These are phyloP conservation scores for Stemphylium beticola DNA, from an alignment of 2,329 filamentous ascomycete genomes.

Conservation along the genomic window DNA sequence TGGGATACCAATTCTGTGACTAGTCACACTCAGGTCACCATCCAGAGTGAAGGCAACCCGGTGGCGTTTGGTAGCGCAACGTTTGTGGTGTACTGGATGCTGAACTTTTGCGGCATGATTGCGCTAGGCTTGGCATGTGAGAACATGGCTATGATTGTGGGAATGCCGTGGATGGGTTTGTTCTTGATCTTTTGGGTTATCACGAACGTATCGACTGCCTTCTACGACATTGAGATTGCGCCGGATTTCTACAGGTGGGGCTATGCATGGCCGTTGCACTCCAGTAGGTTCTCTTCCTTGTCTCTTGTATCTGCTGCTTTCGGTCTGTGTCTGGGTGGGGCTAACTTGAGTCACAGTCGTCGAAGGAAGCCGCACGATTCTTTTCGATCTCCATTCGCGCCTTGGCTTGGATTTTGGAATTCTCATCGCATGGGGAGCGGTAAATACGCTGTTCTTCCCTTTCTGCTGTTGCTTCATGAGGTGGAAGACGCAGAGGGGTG, in stretches of 20 bases:
- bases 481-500: slow-evolving; percentile 13
- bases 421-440: slow-evolving; percentile 63
- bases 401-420: slow-evolving; percentile 68
- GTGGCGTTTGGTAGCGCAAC: slow-evolving; percentile 63
- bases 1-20: slow-evolving; percentile 50
- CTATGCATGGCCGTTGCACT: slow-evolving; percentile 68
- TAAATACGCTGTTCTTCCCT: slow-evolving; percentile 62
- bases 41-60: slow-evolving; percentile 50
- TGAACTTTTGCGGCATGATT: slow-evolving; percentile 68
- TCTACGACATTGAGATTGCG: slow-evolving; percentile 65
- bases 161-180: slow-evolving; percentile 65
- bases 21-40: slow-evolving; percentile 52
- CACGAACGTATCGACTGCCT: slow-evolving; percentile 66
- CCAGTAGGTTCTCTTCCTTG: slow-evolving; percentile 48
- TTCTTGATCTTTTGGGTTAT: slow-evolving; percentile 74
- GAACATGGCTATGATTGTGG: slow-evolving; percentile 68
- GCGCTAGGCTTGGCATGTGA: slow-evolving; percentile 69
- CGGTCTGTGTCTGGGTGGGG: neutral
- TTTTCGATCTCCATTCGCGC: slow-evolving; percentile 65
- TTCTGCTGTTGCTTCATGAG: slow-evolving; percentile 53
- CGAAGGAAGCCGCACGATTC: slow-evolving; percentile 63
- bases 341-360: slow-evolving; percentile 53
- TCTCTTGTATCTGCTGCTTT: neutral
- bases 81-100: slow-evolving; percentile 68
- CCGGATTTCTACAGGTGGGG: slow-evolving; percentile 67